phyloP scores from a whole-genome alignment of 352 stramenopile species.

The Phytopythium oedochilum region DNA sequence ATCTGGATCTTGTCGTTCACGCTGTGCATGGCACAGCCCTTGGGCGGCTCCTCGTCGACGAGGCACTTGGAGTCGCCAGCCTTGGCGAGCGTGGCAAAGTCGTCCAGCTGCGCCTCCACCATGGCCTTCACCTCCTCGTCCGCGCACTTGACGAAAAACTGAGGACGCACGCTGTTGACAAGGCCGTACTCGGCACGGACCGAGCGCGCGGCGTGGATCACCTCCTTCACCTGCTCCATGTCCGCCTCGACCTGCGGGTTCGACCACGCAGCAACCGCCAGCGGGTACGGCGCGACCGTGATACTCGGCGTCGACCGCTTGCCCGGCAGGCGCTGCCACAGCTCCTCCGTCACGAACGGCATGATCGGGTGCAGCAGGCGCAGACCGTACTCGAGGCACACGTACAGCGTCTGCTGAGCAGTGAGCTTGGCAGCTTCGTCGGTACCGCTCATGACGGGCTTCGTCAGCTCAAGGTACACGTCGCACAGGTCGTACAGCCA shows the following conservation, averaged over 20 bases:
- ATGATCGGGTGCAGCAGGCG: slow-evolving; percentile 97
- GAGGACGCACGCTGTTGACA: slow-evolving; percentile 69
- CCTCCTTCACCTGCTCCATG: slow-evolving; percentile 93
- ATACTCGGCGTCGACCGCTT: slow-evolving; percentile 67
- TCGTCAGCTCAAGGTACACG: slow-evolving; percentile 99
- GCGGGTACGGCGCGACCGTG: slow-evolving; percentile 77
- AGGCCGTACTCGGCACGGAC: slow-evolving; percentile 87
- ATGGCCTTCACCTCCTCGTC: slow-evolving; percentile 69
- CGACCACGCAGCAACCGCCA: slow-evolving; percentile 72
- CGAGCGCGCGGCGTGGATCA: slow-evolving; percentile 95
- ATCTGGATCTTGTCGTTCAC: slow-evolving; percentile 94
- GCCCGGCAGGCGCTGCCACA: slow-evolving; percentile 84
- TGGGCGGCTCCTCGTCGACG: slow-evolving; percentile 69
- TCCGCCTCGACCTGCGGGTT: slow-evolving; percentile 87
- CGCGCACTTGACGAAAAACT: slow-evolving; percentile 90
- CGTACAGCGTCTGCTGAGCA: slow-evolving; percentile 81
- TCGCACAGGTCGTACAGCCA: slow-evolving; percentile 99
- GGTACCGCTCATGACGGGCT: slow-evolving; percentile 93
- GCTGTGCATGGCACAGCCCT: slow-evolving; percentile 90
- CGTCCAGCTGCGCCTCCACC: slow-evolving; percentile 83
- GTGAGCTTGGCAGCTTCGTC: slow-evolving; percentile 67
- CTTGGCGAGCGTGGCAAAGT: slow-evolving; percentile 95
- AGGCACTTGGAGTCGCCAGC: slow-evolving; percentile 89
- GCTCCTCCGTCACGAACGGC: slow-evolving; percentile 97
- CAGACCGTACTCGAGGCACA: slow-evolving; percentile 79